Base-by-base conservation (phyloP, 164 flowering plant species). In the Kingdonia uniflora region DNA sequence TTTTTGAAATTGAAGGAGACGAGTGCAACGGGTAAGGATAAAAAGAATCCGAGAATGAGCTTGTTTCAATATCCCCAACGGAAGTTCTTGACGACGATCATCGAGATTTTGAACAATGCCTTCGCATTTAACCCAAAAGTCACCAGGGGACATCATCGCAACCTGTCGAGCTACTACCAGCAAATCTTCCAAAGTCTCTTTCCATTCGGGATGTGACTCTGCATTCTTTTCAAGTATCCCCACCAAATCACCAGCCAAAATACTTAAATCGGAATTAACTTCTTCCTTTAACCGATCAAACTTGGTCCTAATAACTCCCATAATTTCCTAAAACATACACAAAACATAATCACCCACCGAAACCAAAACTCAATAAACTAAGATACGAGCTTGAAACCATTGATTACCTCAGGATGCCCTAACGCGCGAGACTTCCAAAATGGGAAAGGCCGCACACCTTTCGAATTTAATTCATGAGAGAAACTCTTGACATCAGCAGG, bases 381-480 rank as follows among this genome's bases (percentile, higher is more conserved):
- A 55, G 14, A 2, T 4, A 50, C 11, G 5, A 42, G 52, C 50
- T 37, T 26, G 12, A 6, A 14, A 14, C 52, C 22, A 25, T 46
- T 37, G 37, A 49, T 52, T 66, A 91, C 99, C 83, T 89, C 92
- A 65, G 74, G 68, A 52, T 80, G 92, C 6, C 79, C 89, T 23
- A 76, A 64, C 26, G 84, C 88, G 11, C 96, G 84, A 63, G 92
- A 71, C 66, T 76, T 89, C 81, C 83, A 75, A 58, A 76, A 74
- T 14, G 99, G 97, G 66, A 67, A 81, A 41, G 97, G 84, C 16
- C 77, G 67, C 15, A 89, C 95, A 42, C 97, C 99, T 77, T 94
- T 94, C 8, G 99, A 94, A 71, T 87, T 85, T 17, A 94, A 86
- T 62, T 94, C 99, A 59, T 89, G 97, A 50, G 99, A 89, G 70